Percentiles rank a stretch among this genome's conserved stretches.
Evolutionary conservation across 495 filamentous ascomycete genomes (phyloP).

Genomic region (Bryoglossum gracile): DNA sequence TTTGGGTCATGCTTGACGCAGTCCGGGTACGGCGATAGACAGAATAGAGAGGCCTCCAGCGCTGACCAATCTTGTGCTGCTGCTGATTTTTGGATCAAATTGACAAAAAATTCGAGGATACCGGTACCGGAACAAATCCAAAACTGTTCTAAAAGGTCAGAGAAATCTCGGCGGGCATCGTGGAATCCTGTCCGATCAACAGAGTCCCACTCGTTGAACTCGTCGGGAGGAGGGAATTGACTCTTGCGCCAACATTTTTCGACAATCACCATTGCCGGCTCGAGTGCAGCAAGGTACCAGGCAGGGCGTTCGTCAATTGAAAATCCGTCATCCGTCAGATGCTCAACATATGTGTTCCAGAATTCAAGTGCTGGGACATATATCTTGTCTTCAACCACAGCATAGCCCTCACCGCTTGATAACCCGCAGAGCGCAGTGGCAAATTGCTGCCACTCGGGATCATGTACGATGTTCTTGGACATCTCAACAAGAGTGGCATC

Average conservation of each 20-base stretch:
- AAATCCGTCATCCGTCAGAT: conserved; percentile 36
- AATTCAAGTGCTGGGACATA: conserved; percentile 75
- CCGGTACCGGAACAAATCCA: conserved; percentile 62
- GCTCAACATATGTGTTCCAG: conserved; percentile 68
- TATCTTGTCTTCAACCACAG: conserved; percentile 69
- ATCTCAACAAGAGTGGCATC: conserved; percentile 51
- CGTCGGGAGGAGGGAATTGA: conserved; percentile 45
- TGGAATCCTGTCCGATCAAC: conserved; percentile 64
- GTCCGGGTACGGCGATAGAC: conserved; percentile 69
- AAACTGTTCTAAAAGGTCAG: conserved; percentile 69
- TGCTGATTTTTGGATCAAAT: conserved; percentile 53
- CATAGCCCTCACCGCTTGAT: conserved; percentile 61
- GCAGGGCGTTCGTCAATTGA: conserved; percentile 27
- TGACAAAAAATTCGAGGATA: conserved; percentile 63
- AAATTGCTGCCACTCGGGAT: conserved; percentile 39
- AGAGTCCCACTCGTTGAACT: conserved; percentile 58
- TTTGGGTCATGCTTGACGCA: conserved; percentile 57
- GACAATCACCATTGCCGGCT: conserved; percentile 46
- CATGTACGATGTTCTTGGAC: conserved; percentile 27
- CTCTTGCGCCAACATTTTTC: conserved; percentile 57
- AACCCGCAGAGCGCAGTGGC: conserved; percentile 52
- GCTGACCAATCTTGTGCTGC: conserved; percentile 58
- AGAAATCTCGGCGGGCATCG: conserved; percentile 72
- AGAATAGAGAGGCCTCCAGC: conserved; percentile 76
- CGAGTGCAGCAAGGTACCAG: conserved; percentile 30